Evolutionary conservation across 805 yeast species (phyloP), one percentile per base, ranked within the genome.

Genomic region (Lipomyces sp.): DNA sequence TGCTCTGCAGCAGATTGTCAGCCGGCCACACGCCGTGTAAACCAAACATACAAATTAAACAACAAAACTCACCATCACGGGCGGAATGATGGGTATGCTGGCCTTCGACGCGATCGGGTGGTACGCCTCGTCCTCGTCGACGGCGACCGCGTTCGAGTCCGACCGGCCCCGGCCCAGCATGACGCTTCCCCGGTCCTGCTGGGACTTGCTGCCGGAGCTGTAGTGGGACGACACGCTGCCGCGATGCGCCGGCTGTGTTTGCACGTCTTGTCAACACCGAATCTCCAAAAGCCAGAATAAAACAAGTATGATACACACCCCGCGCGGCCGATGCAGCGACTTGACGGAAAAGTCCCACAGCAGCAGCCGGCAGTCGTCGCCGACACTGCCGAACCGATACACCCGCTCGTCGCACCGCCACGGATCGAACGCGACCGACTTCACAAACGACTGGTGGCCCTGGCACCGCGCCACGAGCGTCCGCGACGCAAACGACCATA

Each of bases 281-380:
- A 32, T 19, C 24, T 39, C 34, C 10, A 7, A 16, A 39, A 18
- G 19, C 21, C 13, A 16, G n/a, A 2, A 3, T 18, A 10, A 22
- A 4, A 39, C 45, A 13, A 38, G 4, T 5, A 13, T 11, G 11
- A 22, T 22, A 31, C 43, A 4, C 35, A 45, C 57, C 5, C 57
- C 58, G 14, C 53, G 29, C 7, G 60, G 61, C 32, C 63, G 43
- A 3, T 62, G 65, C 36, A 76, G 59, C 32, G 70, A 65, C 51
- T 71, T 64, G 2, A 80, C 81, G 13, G 73, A 69, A 52, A 80
- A 77, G 53, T 80, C 83, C 77, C 81, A 80, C 33, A 78, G 66
- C 18, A 74, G 58, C 6, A 80, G 59, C 22, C 68, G 66, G 2
- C 82, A 80, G 57, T 80, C 84, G 49, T 79, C 82, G 8, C 81